Evolutionary conservation across 345 rosid genomes (phyloP), one percentile per base, ranked within the genome.

Genomic region (Pugionium dolabratum): DNA sequence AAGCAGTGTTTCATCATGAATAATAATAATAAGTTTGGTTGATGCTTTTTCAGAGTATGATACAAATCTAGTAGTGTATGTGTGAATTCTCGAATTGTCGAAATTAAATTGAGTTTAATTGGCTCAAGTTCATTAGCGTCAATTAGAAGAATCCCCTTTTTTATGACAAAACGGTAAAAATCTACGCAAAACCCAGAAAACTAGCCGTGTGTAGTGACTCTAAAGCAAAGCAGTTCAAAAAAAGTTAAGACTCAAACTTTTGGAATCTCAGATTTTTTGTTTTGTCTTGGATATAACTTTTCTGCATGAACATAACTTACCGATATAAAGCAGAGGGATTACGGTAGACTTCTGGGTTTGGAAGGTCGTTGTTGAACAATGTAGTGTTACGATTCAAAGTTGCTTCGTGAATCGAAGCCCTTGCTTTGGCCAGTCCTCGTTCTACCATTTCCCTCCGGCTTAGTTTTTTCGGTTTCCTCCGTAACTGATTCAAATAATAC

Each of bases 341-440:
- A 49, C 60, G 88, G 53, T 90, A 93, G 63, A 84, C 27, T 32
- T 61, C 67, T 26, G 46, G 49, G 9, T 40, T 46, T 18, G 59
- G 75, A 62, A 78, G 56, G 43, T 70, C 74, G 6, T 1, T 36
- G 58, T 50, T 66, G 29, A 54, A 67, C 54, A 53, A 2, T 60
- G 69, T 71, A 46, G 71, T 55, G 59, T 71, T 72, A n/a, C 64
- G 74, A 32, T 59, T 34, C 1, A 62, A 56, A 42, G 78, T 76
- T n/a, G 86, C 96, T 42, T 59, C 62, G 0, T 49, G 77, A 42
- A 90, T 90, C 11, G 85, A 80, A 37, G 83, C 86, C 53, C 97
- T 83, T 4, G 96, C 91, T 65, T 79, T 67, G 4, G 81, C 84
- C 1, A 89, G 76, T 79, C 86, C 96, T 45, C 55, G 63, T 55